Percentiles rank a stretch among this genome's conserved stretches.
phyloP scores from a whole-genome alignment of 129 eudicot genomes.

The Flaveria ramosissima region DNA sequence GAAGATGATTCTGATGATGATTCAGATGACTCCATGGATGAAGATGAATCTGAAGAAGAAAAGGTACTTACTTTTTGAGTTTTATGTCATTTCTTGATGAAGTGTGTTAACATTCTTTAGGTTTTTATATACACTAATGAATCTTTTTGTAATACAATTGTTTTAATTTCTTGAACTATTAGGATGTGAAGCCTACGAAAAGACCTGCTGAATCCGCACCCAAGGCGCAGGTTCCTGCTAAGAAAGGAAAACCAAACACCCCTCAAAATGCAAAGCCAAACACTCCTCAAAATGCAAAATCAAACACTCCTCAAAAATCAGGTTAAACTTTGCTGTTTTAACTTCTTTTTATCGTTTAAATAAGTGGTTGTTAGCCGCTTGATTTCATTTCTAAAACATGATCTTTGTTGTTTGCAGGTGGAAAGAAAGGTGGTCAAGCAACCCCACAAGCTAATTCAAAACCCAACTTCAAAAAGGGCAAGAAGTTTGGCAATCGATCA shows the following conservation, averaged over 20 bases:
- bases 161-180: neutral
- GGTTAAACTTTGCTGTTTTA: slow-evolving; percentile 18
- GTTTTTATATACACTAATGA: too few relatives aligned
- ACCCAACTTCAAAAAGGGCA: slow-evolving; percentile 34
- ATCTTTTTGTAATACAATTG: neutral
- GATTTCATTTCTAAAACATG: too few relatives aligned
- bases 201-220: slow-evolving; percentile 44
- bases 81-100: neutral
- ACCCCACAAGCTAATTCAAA: slow-evolving; percentile 46
- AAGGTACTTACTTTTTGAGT: slow-evolving; percentile 19
- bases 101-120: neutral
- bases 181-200: slow-evolving; percentile 30
- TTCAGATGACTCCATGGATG: slow-evolving; percentile 38
- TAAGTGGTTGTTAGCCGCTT: too few relatives aligned
- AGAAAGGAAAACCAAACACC: slow-evolving; percentile 47
- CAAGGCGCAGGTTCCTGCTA: slow-evolving; percentile 38
- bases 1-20: slow-evolving; percentile 37
- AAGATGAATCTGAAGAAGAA: slow-evolving; percentile 43
- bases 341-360: neutral
- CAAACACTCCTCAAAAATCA: slow-evolving; percentile 48
- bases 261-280: slow-evolving; percentile 36
- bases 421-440: slow-evolving; percentile 45
- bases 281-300: slow-evolving; percentile 23
- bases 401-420: slow-evolving; percentile 28
- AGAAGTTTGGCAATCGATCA: slow-evolving; percentile 32